Evolutionary conservation across 1,284 basidiomycete species (phyloP), one percentile per base, ranked within the genome.

Genomic region (Cutaneotrichosporon sp.): DNA sequence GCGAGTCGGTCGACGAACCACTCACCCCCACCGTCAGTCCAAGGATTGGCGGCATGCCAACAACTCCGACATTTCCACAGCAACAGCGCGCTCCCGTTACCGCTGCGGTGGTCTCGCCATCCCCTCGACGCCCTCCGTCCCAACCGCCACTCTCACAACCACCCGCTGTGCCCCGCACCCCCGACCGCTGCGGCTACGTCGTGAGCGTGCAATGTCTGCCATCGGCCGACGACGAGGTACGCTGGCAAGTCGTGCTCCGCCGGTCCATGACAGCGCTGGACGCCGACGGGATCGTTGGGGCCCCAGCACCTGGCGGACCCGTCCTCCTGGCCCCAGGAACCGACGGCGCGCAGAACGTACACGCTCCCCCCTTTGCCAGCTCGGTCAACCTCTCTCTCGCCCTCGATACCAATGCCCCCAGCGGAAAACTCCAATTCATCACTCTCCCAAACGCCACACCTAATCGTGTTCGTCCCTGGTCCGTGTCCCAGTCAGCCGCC

Each of bases 371-470:
- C 2, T 51, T 67, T 2, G 73, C 77, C 2, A 71, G 69, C 16
- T 72, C 69, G n/a, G 69, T 79, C 64, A 77, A 76, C 64, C 69
- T 79, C 46, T 73, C 72, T 7, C 65, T 77, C 52, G 66, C 72
- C 11, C 67, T 76, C 7, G 74, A 74, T 57, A 40, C 51, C 9
- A 65, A 66, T 22, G 65, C 72, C 57, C 74, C 75, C 4, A 69
- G 67, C 3, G 77, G 77, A 32, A 75, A 73, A 60, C 64, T 78
- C 22, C 75, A 76, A 13, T 78, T 78, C 64, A 73, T 76, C 58
- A 61, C 70, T 9, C 70, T 75, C 53, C 73, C 76, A 0, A 73
- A 69, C 58, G 64, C 46, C 63, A 51, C 65, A 50, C 60, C 62
- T 14, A 64, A 60, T 9, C 56, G 60, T 14, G 30, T 52, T 3